Evolutionary conservation across 257 asterid genomes (phyloP), one percentile per base, ranked within the genome.

Genomic region (Jacaranda copaia): DNA sequence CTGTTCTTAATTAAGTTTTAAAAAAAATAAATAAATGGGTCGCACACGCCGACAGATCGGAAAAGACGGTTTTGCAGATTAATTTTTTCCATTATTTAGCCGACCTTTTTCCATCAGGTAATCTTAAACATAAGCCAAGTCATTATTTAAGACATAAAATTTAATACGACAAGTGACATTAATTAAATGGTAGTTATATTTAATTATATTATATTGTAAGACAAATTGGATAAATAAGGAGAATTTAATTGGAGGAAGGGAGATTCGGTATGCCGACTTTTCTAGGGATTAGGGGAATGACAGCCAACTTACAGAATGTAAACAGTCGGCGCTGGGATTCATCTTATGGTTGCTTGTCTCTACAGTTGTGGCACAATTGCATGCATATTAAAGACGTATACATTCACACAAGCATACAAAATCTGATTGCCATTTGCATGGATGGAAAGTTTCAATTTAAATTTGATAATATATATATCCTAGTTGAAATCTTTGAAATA

Each of bases 31-130:
- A 68, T 6, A 43, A 10, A 25, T 20, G 1, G 58, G 63, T 55
- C 10, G 70, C 81, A 55, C 74, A 58, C 83, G 83, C 93, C 91
- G 91, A 90, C 92, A 69, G 79, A 83, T 66, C 88, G 79, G 89
- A 84, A 87, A 79, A 68, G 80, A 69, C 86, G 85, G 86, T 76
- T 81, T 63, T 16, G 58, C 4, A 5, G 43, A 74, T 35, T 42
- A 58, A 35, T 32, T 19, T 49, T 38, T 67, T 20, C 36, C 16
- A 79, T 79, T 45, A 36, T 63, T 62, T 45, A 66, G 71, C 91
- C 87, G 88, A 80, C 91, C 79, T 66, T 86, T 75, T 77, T 57
- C 11, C 6, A 52, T 68, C 76, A 81, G 81, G 83, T 81, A 75
- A 83, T 76, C 85, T 81, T 57, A 85, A 85, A 84, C 87, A 77